These are phyloP conservation scores for Telopea speciosissima DNA, from an alignment of 177 flowering plant genomes.

Conservation along the genomic window DNA sequence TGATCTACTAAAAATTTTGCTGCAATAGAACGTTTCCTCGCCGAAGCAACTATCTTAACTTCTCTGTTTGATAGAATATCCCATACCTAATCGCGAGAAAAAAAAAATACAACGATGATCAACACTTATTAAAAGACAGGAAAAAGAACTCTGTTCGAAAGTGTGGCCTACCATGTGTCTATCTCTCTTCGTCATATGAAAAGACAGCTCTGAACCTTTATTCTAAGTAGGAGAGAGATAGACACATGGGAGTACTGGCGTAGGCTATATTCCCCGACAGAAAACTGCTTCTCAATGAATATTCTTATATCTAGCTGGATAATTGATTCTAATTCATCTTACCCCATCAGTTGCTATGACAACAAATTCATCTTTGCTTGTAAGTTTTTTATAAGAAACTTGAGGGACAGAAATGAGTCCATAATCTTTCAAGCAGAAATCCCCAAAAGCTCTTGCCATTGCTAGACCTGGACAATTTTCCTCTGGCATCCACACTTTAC, in stretches of 20 bases:
- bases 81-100: conserved; percentile 52
- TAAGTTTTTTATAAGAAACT: conserved; percentile 50
- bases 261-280: too few relatives aligned
- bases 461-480: conserved; percentile 80
- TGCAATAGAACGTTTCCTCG: conserved; percentile 47
- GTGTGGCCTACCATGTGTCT: too few relatives aligned
- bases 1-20: conserved; percentile 45
- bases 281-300: too few relatives aligned
- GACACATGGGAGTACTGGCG: too few relatives aligned
- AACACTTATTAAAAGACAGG: too few relatives aligned
- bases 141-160: too few relatives aligned
- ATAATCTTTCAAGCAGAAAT: conserved; percentile 79
- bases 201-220: too few relatives aligned
- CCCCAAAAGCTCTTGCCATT: conserved; percentile 91
- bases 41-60: conserved; percentile 63
- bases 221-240: too few relatives aligned
- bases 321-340: conserved; percentile 17
- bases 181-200: too few relatives aligned
- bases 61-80: conserved; percentile 76
- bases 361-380: conserved; percentile 60
- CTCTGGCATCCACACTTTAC: conserved; percentile 76
- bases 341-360: conserved; percentile 98
- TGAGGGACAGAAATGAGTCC: conserved; percentile 73
- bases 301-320: too few relatives aligned
- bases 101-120: too few relatives aligned